Percentiles rank a stretch among this genome's conserved stretches.
Conservation (phyloP, 164 flowering plant genomes). For the Vitis rotundifolia region DNA sequence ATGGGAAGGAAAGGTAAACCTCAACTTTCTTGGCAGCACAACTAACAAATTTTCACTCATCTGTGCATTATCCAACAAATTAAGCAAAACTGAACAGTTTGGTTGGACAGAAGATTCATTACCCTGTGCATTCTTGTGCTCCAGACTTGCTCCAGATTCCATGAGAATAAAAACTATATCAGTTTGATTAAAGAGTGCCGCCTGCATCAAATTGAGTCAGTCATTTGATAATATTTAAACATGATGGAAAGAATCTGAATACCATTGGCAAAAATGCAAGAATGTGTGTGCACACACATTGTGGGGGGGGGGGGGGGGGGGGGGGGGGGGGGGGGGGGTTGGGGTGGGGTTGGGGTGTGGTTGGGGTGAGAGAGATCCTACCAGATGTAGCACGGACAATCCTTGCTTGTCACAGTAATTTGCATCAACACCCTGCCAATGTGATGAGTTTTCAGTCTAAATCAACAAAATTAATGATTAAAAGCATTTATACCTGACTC, state of each 20-base stretch:
- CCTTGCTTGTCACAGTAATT: conserved; percentile 96
- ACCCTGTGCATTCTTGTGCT: conserved; percentile 89
- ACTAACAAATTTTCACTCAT: neutral
- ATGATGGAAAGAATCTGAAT: neutral
- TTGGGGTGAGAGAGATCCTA: conserved; percentile 31
- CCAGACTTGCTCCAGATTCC: conserved; percentile 77
- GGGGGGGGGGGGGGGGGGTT: conserved; percentile 14
- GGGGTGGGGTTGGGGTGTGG: neutral
- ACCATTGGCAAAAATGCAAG: neutral
- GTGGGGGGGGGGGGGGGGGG: neutral
- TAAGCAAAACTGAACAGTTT: neutral
- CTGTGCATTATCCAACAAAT: neutral
- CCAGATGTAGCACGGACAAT: conserved; percentile 85
- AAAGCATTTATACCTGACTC: conserved; percentile 50
- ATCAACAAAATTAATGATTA: neutral
- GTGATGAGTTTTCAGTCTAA: neutral
- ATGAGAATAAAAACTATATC: conserved; percentile 86
- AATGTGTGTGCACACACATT: neutral
- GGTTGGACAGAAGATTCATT: conserved; percentile 11
- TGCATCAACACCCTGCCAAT: conserved; percentile 87
- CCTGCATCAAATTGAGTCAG: conserved; percentile 44
- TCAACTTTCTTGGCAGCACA: neutral
- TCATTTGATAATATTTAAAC: neutral
- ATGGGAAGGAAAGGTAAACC: too few relatives aligned
- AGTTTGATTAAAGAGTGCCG: conserved; percentile 87